Conservation (phyloP, 1,284 basidiomycete species). For the Leccinum cinnamomeum region DNA sequence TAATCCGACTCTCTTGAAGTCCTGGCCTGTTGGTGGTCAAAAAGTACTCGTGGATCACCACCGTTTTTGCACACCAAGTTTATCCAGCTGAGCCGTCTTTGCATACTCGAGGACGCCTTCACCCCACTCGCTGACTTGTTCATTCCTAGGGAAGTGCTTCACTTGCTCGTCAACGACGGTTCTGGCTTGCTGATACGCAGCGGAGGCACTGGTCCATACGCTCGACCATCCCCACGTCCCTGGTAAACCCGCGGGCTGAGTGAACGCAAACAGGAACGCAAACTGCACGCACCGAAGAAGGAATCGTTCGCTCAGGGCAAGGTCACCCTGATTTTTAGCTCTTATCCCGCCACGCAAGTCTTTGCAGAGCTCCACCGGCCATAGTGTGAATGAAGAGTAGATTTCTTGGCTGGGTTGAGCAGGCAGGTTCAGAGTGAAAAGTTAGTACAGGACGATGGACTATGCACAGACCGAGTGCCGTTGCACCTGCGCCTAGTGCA, state of each 20-base stretch:
- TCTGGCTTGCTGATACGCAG: constrained; percentile 85
- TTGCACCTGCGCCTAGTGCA: constrained; percentile 47
- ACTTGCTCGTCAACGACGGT: constrained; percentile 90
- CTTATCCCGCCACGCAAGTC: no score
- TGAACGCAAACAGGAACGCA: no score
- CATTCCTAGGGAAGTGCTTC: constrained; percentile 76
- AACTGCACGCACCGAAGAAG: no score
- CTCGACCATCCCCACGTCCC: constrained; percentile 77
- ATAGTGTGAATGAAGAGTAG: no score
- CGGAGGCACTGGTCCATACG: constrained; percentile 85
- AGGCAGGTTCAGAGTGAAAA: no score
- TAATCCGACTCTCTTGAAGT: constrained; percentile 82
- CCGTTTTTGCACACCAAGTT: constrained; percentile 11
- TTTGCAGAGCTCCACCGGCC: no score
- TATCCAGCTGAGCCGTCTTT: no score
- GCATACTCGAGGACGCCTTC: constrained; percentile 62
- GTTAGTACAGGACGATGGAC: no score
- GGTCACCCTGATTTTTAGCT: no score
- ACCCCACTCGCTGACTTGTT: constrained; percentile 79
- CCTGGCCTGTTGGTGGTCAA: constrained; percentile 60
- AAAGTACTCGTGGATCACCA: background rate
- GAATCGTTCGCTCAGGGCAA: no score
- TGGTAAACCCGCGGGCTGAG: constrained; percentile 28
- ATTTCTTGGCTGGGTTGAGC: no score
- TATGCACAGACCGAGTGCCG: no score